Conservation (phyloP, 352 stramenopile genomes). For the Phytophthora macrochlamydospora region DNA sequence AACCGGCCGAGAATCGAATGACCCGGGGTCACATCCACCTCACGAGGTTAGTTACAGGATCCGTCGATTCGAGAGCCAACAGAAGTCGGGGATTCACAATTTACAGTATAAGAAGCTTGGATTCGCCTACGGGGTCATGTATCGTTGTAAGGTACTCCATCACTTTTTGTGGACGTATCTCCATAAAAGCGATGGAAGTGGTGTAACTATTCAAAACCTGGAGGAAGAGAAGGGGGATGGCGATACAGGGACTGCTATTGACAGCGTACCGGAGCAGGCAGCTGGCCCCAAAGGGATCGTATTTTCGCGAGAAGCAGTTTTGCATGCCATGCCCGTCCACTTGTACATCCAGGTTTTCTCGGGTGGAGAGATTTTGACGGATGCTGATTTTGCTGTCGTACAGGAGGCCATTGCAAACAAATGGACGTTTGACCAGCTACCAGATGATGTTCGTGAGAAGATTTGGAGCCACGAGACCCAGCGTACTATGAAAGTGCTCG, state of each 20-base stretch:
- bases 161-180: constrained; percentile 74
- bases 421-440: constrained; percentile 50
- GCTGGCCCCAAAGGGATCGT: constrained; percentile 46
- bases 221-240: constrained; percentile 26
- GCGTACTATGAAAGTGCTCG: constrained; percentile 73
- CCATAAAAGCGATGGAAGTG: constrained; percentile 50
- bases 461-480: constrained; percentile 77
- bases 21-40: constrained; percentile 5
- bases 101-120: constrained; percentile 79
- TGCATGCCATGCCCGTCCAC: constrained; percentile 79
- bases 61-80: constrained; percentile 65
- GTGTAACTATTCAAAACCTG: constrained; percentile 43
- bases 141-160: constrained; percentile 82
- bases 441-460: constrained; percentile 51
- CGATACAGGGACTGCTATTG: background rate
- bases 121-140: constrained; percentile 86
- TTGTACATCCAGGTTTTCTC: constrained; percentile 85
- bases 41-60: constrained; percentile 75
- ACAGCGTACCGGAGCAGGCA: constrained; percentile 3
- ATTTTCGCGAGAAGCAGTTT: constrained; percentile 76
- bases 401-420: constrained; percentile 61
- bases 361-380: constrained; percentile 60
- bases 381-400: constrained; percentile 55
- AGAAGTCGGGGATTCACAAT: constrained; percentile 56
- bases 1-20: constrained; percentile 18